Evolutionary conservation across 495 filamentous ascomycete genomes (phyloP).

Genomic region (Aspergillus sparsus): DNA sequence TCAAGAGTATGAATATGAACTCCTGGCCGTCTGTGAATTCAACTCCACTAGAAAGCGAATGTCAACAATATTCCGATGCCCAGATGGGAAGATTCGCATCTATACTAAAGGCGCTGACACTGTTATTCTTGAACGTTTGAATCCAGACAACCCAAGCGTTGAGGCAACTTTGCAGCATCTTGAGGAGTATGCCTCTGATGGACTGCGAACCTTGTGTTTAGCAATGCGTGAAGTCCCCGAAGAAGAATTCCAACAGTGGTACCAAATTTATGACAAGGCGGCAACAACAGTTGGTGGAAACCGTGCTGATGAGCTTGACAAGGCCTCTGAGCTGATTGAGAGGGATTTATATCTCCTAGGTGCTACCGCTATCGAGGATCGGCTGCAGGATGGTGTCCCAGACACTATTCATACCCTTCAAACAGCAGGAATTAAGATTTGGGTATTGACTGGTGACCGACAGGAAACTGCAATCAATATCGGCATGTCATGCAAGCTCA

Average conservation of each 20-base stretch:
- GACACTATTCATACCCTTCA: slow-evolving; percentile 98
- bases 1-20: slow-evolving; percentile 77
- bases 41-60: slow-evolving; percentile 98
- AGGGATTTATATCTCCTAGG: slow-evolving; percentile 87
- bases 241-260: slow-evolving; percentile 88
- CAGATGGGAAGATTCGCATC: slow-evolving; percentile 88
- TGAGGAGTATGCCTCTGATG: slow-evolving; percentile 97
- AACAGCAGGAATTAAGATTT: slow-evolving; percentile 96
- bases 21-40: slow-evolving; percentile 96
- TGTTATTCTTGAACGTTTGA: slow-evolving; percentile 88
- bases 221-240: slow-evolving; percentile 94
- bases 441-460: slow-evolving; percentile 96
- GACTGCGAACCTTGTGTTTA: slow-evolving; percentile 90
- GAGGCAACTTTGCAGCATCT: slow-evolving; percentile 88
- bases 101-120: slow-evolving; percentile 99
- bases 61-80: slow-evolving; percentile 95
- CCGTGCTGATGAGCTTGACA: slow-evolving; percentile 93
- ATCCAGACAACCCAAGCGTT: slow-evolving; percentile 75
- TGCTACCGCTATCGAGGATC: slow-evolving; percentile 97
- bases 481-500: slow-evolving; percentile 98
- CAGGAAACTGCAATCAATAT: slow-evolving; percentile 99
- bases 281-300: slow-evolving; percentile 89
- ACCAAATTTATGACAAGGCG: slow-evolving; percentile 82
- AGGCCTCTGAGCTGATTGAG: slow-evolving; percentile 94
- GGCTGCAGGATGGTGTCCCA: slow-evolving; percentile 94